Percentiles rank a stretch among this genome's conserved stretches.
These are phyloP conservation scores for Coemansia sp. DNA, from an alignment of 192 early-diverging fungal genomes.

Conservation along the genomic window DNA sequence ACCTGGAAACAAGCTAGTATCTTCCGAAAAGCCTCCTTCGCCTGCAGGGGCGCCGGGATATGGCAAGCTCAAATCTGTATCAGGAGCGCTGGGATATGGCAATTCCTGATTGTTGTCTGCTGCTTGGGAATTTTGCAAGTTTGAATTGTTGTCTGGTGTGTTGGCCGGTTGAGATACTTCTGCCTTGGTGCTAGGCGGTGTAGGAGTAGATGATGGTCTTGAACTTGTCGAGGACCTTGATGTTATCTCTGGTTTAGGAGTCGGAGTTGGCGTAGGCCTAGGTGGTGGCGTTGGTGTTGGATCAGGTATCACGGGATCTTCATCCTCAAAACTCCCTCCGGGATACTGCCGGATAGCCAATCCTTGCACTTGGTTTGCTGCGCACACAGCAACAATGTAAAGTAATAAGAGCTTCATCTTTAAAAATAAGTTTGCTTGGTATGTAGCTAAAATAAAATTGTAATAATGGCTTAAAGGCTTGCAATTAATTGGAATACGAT, in stretches of 20 bases:
- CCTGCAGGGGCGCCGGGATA: too few species aligned
- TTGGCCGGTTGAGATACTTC: background rate
- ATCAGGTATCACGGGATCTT: background rate
- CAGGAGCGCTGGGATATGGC: background rate
- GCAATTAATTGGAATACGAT: background rate
- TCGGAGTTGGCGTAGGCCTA: background rate
- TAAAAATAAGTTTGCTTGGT: background rate
- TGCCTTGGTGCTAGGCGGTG: background rate
- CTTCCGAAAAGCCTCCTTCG: too few species aligned
- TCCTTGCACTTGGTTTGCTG: background rate
- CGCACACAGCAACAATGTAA: background rate
- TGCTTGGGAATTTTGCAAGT: background rate
- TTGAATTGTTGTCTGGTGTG: background rate
- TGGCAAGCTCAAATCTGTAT: too few species aligned
- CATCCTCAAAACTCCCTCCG: background rate
- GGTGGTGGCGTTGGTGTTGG: background rate
- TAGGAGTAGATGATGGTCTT: background rate
- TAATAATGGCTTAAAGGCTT: background rate
- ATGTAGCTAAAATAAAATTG: background rate
- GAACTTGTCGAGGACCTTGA: background rate
- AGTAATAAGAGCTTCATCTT: background rate
- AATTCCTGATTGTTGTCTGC: background rate
- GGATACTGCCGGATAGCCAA: conserved; percentile 2
- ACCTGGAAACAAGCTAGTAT: too few species aligned
- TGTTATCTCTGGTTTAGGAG: background rate